Evolutionary conservation across 1,284 basidiomycete species (phyloP).

Genomic region (Mycosarcoma maydis): DNA sequence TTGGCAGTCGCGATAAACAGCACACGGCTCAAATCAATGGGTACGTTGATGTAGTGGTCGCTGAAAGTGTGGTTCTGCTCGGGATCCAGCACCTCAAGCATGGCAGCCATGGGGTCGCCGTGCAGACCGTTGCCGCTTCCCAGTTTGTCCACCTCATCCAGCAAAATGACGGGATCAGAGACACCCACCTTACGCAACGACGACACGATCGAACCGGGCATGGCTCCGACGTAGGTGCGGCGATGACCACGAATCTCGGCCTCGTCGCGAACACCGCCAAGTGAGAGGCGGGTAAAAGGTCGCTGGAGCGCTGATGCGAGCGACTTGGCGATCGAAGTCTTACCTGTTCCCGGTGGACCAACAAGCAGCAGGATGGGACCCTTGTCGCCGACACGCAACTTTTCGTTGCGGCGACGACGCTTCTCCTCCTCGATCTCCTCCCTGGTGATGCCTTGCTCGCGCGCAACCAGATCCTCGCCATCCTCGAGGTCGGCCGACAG

Average conservation of each 20-base stretch:
- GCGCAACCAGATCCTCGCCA: conserved; percentile 23
- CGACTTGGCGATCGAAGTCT: conserved; percentile 65
- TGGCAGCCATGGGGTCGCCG: conserved; percentile 69
- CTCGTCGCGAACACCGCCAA: conserved; percentile 69
- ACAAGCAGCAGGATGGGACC: conserved; percentile 83
- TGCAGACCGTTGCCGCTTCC: conserved; percentile 66
- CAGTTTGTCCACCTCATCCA: conserved; percentile 70
- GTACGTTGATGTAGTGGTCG: conserved; percentile 68
- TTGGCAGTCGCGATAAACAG: conserved; percentile 70
- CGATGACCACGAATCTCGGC: conserved; percentile 68
- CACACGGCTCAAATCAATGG: conserved; percentile 65
- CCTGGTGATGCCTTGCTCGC: conserved; percentile 34
- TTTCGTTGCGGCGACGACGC: conserved; percentile 44
- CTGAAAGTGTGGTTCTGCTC: conserved; percentile 69
- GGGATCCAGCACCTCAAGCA: conserved; percentile 69
- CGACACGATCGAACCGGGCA: conserved; percentile 76
- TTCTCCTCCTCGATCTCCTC: conserved; percentile 41
- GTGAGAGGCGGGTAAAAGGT: conserved; percentile 68
- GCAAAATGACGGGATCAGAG: conserved; percentile 68
- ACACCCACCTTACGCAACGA: conserved; percentile 66
- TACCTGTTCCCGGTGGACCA: conserved; percentile 64
- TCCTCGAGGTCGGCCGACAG: conserved; percentile 16
- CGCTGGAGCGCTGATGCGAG: conserved; percentile 78
- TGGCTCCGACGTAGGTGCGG: conserved; percentile 60
- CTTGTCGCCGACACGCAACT: conserved; percentile 65